Base-by-base conservation (phyloP, 768 basidiomycete species). In the Tricholoma sp. region DNA sequence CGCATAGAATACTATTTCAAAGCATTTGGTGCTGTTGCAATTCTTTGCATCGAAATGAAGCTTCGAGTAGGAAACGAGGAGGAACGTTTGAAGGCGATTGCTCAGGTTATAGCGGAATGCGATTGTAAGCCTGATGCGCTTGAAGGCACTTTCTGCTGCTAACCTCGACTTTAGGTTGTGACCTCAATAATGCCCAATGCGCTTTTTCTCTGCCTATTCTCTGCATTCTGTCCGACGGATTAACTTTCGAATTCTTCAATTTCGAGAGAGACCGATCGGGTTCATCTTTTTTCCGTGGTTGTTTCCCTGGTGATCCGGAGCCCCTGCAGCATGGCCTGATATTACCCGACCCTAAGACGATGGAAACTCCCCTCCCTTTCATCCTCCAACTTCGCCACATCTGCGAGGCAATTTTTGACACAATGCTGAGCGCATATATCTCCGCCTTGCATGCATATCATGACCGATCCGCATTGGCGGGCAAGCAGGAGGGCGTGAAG, bases 1-100 rank as follows among this genome's bases (percentile, higher is more conserved):
- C 55, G 56, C 39, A 61, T 63, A 41, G 60, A 59, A 52, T 60
- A 66, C 59, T 52, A 54, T 55, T 66, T 66, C 56, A n/a, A n/a
- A n/a, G n/a, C n/a, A n/a, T n/a, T n/a, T n/a, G n/a, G n/a, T n/a
- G n/a, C n/a, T n/a, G n/a, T n/a, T n/a, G n/a, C n/a, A n/a, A n/a
- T n/a, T n/a, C n/a, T n/a, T n/a, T n/a, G n/a, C n/a, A n/a, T n/a
- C n/a, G n/a, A n/a, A n/a, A n/a, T n/a, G n/a, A n/a, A n/a, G n/a
- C n/a, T n/a, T n/a, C n/a, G n/a, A n/a, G n/a, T n/a, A n/a, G n/a
- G n/a, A n/a, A n/a, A n/a, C n/a, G n/a, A n/a, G n/a, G n/a, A n/a
- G n/a, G n/a, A n/a, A n/a, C n/a, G n/a, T n/a, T n/a, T n/a, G n/a
- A n/a, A n/a, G n/a, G n/a, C n/a, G n/a, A n/a, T n/a, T n/a, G n/a